Conservation (phyloP, 2,329 filamentous ascomycete genomes). For the Gaeumannomyces tritici region DNA sequence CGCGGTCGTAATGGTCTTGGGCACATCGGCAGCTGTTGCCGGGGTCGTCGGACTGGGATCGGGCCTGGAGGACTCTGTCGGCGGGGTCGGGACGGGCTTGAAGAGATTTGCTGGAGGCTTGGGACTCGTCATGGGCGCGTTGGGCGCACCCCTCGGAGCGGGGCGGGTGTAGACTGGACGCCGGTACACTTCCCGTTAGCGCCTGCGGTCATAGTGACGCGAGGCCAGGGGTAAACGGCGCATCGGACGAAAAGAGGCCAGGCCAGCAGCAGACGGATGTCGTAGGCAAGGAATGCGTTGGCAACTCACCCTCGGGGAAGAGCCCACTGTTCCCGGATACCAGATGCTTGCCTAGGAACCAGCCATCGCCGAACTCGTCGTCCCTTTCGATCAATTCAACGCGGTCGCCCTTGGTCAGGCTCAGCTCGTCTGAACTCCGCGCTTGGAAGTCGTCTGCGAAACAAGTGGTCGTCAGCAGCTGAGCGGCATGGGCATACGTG, state of each 20-base stretch:
- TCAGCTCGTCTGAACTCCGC: slow-evolving; percentile 87
- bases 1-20: slow-evolving; percentile 7
- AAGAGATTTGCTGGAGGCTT: slow-evolving; percentile 3
- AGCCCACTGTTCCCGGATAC: slow-evolving; percentile 66
- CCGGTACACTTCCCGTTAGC: neutral
- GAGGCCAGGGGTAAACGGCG: neutral
- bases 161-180: slow-evolving; percentile 50
- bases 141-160: slow-evolving; percentile 30
- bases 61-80: slow-evolving; percentile 13
- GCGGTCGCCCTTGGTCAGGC: slow-evolving; percentile 72
- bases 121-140: neutral
- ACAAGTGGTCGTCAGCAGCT: neutral
- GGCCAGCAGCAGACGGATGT: neutral
- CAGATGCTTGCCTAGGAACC: slow-evolving; percentile 71
- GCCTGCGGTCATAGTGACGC: neutral
- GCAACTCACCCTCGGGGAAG: slow-evolving; percentile 66
- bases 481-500: neutral
- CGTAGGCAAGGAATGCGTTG: neutral
- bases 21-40: neutral
- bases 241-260: neutral
- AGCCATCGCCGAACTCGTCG: slow-evolving; percentile 82
- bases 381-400: slow-evolving; percentile 78
- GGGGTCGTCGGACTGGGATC: slow-evolving; percentile 7
- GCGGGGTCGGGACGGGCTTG: neutral
- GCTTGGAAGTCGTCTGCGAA: slow-evolving; percentile 78